Base-by-base conservation (phyloP, 352 stramenopile genomes). In the Peronospora tabacina region DNA sequence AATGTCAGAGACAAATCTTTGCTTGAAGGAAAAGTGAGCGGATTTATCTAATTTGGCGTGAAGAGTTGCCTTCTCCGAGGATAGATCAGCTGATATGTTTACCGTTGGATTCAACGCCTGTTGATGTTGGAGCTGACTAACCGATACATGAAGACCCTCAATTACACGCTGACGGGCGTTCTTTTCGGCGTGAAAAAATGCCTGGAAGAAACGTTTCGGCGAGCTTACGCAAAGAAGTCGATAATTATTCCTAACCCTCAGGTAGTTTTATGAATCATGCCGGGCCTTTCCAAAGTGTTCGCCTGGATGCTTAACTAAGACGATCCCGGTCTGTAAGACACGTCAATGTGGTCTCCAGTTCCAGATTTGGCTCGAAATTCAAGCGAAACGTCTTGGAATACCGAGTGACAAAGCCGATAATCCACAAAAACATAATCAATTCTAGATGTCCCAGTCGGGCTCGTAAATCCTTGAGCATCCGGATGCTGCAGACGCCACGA, bases 391-490 rank as follows among this genome's bases (percentile, higher is more conserved):
- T 38, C 3, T 20, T 56, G 40, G n/a, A 55, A 44, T 13, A 30
- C 33, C 0, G 45, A 32, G 3, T 39, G 9, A 11, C 32, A 39
- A 9, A 39, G 19, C 6, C 36, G 22, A 5, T 26, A 53, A 7
- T 16, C 44, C 7, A 44, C 30, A 2, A 49, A 19, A 2, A 38
- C 10, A 39, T 44, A 49, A 11, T 56, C 20, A 10, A 56, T 49
- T n/a, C 32, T 3, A 20, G 15, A 37, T 5, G 17, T 16, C 40
- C 8, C n/a, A 6, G 34, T 38, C 10, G 22, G 32, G 16, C 49
- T 38, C 2, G 49, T 49, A 26, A 49, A 49, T 55, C 40, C 32
- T 33, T 50, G 33, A 11, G 38, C 2, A 22, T 37, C 28, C 0
- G 35, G 35, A 20, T 53, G 22, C 19, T 53, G 26, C 12, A 53